Base-by-base conservation (phyloP, 2,329 filamentous ascomycete genomes). In the Claviceps capensis region DNA sequence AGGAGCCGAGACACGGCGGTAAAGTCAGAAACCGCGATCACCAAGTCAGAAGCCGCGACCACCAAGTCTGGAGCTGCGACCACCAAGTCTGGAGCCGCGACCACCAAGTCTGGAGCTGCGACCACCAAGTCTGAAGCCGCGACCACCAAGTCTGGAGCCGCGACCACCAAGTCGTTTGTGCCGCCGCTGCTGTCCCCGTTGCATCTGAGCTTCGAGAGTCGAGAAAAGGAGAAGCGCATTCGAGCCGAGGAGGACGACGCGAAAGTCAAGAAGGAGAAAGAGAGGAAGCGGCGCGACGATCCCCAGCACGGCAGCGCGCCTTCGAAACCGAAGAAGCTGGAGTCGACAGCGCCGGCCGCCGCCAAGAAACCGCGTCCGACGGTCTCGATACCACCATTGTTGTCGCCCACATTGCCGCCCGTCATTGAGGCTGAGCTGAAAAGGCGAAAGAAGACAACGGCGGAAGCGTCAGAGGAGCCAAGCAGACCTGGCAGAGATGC, bases 341-440 rank as follows among this genome's bases (percentile, higher is more conserved):
- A 62, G 16, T 17, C 51, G 37, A 54, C 62, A 11, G 56, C 56
- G 9, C 55, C 61, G 0, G 58, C 59, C 3, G 8, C 58, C 2
- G 8, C 58, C 19, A 75, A 69, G 58, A 74, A 68, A 55, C 63
- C 67, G 19, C 70, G 61, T 48, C 61, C 66, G 1, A 61, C 67
- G 0, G 37, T 63, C 8, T 65, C 65, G 47, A 62, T 80, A 26
- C 78, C 77, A 0, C 65, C 71, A 0, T 65, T 81, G 6, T 65
- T 81, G 11, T 81, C 78, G 0, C 78, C 78, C 0, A 81, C 77
- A 0, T 61, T 81, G 6, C 78, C 78, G 1, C 66, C 74, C 0
- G 61, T 72, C 17, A 64, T 81, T 0, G 75, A 80, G 54, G 72
- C 62, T 3, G 66, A 66, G 52, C 52, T 68, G 37, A 61, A 54